Evolutionary conservation across 2,329 filamentous ascomycete species (phyloP).

Genomic region (Huntiella savannae): DNA sequence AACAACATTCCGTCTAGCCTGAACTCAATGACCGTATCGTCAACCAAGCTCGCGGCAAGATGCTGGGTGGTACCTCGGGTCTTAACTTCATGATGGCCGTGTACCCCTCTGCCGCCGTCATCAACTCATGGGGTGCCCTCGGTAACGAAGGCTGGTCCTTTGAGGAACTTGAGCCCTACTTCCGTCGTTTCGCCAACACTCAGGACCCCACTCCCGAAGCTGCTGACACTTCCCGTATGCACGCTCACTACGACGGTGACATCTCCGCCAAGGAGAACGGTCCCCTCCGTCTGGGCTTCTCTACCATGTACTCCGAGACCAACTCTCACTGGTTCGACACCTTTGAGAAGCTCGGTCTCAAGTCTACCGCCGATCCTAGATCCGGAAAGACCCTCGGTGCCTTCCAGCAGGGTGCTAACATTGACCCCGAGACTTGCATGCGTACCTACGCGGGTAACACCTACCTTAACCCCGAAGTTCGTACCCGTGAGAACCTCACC

Average conservation of each 20-base stretch:
- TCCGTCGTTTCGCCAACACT: slow-evolving; percentile 19
- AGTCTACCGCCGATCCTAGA: slow-evolving; percentile 19
- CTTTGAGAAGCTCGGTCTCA: slow-evolving; percentile 19
- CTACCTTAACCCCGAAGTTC: slow-evolving; percentile 19
- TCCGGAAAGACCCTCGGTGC: slow-evolving; percentile 17
- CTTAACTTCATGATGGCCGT: slow-evolving; percentile 37
- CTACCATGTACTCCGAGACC: slow-evolving; percentile 14
- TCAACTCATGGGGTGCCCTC: slow-evolving; percentile 15
- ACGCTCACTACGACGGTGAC: slow-evolving; percentile 17
- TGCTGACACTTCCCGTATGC: slow-evolving; percentile 16
- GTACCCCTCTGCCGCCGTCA: slow-evolving; percentile 5
- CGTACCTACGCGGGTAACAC: slow-evolving; percentile 19
- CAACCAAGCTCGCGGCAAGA: slow-evolving; percentile 29
- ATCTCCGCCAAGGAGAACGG: slow-evolving; percentile 18
- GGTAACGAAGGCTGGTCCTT: slow-evolving; percentile 17
- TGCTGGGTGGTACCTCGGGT: slow-evolving; percentile 36
- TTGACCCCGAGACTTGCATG: slow-evolving; percentile 17
- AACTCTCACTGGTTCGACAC: slow-evolving; percentile 22
- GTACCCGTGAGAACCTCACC: slow-evolving; percentile 14
- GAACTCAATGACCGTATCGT: slow-evolving; percentile 12
- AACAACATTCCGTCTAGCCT: not conserved
- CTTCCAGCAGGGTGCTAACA: slow-evolving; percentile 18
- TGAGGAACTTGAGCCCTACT: slow-evolving; percentile 17
- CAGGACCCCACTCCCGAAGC: slow-evolving; percentile 15
- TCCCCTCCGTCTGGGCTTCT: slow-evolving; percentile 11